Base-by-base conservation (phyloP, 1,284 basidiomycete species). In the Ganoderma sinense region DNA sequence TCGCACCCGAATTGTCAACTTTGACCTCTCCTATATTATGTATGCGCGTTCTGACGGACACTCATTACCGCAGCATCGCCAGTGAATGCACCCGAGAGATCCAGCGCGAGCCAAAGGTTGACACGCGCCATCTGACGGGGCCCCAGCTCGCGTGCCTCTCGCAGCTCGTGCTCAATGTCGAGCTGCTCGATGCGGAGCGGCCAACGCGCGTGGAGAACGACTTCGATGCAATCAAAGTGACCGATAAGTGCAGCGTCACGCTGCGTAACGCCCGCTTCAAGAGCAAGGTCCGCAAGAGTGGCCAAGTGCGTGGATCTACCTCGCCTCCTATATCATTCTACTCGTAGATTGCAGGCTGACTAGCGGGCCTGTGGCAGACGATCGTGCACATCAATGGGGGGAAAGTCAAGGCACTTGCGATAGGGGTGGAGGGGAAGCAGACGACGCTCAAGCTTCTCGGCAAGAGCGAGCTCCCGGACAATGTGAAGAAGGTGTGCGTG, bases 171-270 rank as follows among this genome's bases (percentile, higher is more conserved):
- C 72, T 75, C 40, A 73, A 75, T 61, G 64, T 71, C 8, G 74
- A 75, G 31, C 73, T 73, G 0, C 62, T 79, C 0, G 67, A 75
- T 29, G 70, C 71, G 0, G 40, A 76, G 55, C 78, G 78, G 69
- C 80, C 80, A 0, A 76, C 69, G 0, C 64, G 53, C 26, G 48
- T 72, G n/a, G 76, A 77, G 53, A 79, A 79, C 69, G 79, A 80
- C 45, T 72, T 79, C 26, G 55, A 56, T 3, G 14, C 43, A 0
- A 56, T 74, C 2, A 64, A 69, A 14, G 61, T 33, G 4, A 13
- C 55, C 36, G 64, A 65, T 7, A 64, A 61, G 31, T 75, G 69
- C 13, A 36, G 65, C 1, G 33, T 78, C 10, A 31, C 71, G 0
- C 31, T 79, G 11, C 43, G 70, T 14, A 70, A 70, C 33, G 66